A percentile compares a stretch with the other conserved stretches of the same genome.
Conservation (phyloP, 129 eudicot species). For the Flaveria trinervia region DNA sequence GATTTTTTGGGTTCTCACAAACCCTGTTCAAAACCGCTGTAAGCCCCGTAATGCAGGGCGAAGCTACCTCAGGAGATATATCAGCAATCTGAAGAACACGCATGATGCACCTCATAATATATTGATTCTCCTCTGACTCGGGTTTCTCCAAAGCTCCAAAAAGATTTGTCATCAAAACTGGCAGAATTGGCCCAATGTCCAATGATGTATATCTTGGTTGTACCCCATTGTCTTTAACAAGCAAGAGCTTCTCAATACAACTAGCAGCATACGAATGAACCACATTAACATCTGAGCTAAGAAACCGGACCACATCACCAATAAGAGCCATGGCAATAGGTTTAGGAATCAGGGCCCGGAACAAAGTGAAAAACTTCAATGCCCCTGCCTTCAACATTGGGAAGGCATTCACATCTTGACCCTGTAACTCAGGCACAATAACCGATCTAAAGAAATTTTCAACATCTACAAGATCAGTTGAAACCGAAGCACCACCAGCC, state of each 20-base stretch:
- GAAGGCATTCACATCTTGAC: constrained; percentile 71
- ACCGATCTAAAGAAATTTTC: constrained; percentile 72
- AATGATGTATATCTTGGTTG: constrained; percentile 67
- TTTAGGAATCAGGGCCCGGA: constrained; percentile 72
- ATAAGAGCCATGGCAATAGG: constrained; percentile 63
- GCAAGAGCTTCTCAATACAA: constrained; percentile 84
- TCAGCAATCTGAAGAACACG: constrained; percentile 90
- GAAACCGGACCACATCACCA: constrained; percentile 78
- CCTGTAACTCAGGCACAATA: constrained; percentile 80
- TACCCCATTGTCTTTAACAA: constrained; percentile 77
- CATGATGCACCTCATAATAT: constrained; percentile 96
- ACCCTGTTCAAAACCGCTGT: constrained; percentile 73
- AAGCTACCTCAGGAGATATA: constrained; percentile 73
- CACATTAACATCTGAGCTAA: constrained; percentile 73
- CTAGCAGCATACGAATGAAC: constrained; percentile 99
- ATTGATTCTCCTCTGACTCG: constrained; percentile 94
- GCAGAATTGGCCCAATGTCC: constrained; percentile 74
- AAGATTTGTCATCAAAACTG: constrained; percentile 76
- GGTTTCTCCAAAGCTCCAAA: constrained; percentile 78
- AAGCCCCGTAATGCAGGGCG: constrained; percentile 68
- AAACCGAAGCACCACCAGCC: constrained; percentile 69
- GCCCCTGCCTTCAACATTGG: constrained; percentile 94
- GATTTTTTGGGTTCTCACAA: constrained; percentile 87
- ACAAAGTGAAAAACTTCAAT: constrained; percentile 78
- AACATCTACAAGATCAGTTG: constrained; percentile 84